These are phyloP conservation scores for Penicillium brevicompactum DNA, from an alignment of 2,329 filamentous ascomycete species.

Conservation along the genomic window DNA sequence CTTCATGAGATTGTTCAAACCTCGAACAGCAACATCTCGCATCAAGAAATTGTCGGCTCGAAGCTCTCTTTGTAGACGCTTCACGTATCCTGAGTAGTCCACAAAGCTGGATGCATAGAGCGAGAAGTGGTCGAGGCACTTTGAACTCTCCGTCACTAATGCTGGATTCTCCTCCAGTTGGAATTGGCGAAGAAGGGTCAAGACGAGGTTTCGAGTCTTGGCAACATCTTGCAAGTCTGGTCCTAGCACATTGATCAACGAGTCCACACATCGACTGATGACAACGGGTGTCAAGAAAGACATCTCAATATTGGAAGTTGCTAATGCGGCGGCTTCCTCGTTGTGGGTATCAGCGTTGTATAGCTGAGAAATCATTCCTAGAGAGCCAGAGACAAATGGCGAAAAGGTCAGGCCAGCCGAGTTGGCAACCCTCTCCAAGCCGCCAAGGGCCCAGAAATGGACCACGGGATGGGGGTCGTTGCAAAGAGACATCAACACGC, in stretches of 20 bases:
- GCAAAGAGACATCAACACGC: constrained; percentile 95
- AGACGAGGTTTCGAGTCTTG: constrained; percentile 88
- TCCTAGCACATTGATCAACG: constrained; percentile 93
- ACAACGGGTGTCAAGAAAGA: constrained; percentile 80
- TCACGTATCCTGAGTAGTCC: constrained; percentile 81
- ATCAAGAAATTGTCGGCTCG: constrained; percentile 69
- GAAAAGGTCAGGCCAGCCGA: constrained; percentile 92
- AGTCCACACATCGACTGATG: constrained; percentile 85
- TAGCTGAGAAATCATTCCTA: constrained; percentile 91
- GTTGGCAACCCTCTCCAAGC: constrained; percentile 81
- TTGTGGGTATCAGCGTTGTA: constrained; percentile 93
- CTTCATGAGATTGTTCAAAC: constrained; percentile 93
- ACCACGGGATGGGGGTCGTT: constrained; percentile 94
- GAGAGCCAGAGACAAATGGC: constrained; percentile 81
- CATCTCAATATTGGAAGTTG: constrained; percentile 87
- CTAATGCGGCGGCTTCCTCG: constrained; percentile 73
- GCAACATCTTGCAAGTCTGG: constrained; percentile 91
- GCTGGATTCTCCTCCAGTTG: constrained; percentile 71
- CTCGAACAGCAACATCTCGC: constrained; percentile 79
- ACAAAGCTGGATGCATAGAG: constrained; percentile 88
- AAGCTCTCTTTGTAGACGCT: constrained; percentile 75
- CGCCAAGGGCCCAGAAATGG: constrained; percentile 95
- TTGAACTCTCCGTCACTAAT: constrained; percentile 74
- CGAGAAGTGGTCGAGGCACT: constrained; percentile 86
- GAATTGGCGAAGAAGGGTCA: constrained; percentile 83